Percentiles rank a stretch among this genome's conserved stretches.
Conservation (phyloP, 352 stramenopile genomes). For the Globisporangium paroecandrum region DNA sequence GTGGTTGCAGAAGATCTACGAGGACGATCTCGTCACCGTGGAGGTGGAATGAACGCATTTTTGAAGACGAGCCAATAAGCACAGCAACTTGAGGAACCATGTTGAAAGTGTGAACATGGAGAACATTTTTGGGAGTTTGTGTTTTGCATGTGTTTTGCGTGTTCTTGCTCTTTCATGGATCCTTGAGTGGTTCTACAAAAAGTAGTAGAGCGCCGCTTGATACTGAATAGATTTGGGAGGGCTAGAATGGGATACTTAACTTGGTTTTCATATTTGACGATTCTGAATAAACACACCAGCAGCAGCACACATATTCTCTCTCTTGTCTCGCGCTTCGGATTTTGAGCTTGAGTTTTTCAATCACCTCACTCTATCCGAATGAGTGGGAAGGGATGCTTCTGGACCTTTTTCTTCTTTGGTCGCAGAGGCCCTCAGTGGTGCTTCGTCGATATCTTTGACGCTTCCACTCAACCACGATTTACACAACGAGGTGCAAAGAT, state of each 20-base stretch:
- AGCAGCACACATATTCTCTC: too few relatives aligned
- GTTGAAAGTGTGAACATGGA: constrained; percentile 3
- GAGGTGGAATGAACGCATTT: not conserved
- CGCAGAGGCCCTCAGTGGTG: too few relatives aligned
- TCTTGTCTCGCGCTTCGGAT: too few relatives aligned
- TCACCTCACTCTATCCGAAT: too few relatives aligned
- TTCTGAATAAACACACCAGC: too few relatives aligned
- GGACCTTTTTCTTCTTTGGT: too few relatives aligned
- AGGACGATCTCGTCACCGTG: constrained; percentile 7
- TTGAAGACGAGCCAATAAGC: not conserved
- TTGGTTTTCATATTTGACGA: too few relatives aligned
- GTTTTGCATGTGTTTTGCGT: constrained; percentile 18
- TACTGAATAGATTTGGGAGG: too few relatives aligned
- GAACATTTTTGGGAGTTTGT: constrained; percentile 12
- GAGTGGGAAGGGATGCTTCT: too few relatives aligned
- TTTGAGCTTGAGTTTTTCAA: too few relatives aligned
- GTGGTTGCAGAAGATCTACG: constrained; percentile 76
- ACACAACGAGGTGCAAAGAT: constrained; percentile 3
- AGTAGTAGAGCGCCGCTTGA: too few relatives aligned
- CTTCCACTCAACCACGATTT: not conserved
- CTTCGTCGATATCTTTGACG: not conserved
- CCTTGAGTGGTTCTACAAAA: not conserved
- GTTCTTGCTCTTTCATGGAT: constrained; percentile 9
- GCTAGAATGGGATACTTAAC: too few relatives aligned
- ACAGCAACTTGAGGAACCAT: not conserved